phyloP scores from a whole-genome alignment of 257 asterid species.

The Sherardia arvensis region DNA sequence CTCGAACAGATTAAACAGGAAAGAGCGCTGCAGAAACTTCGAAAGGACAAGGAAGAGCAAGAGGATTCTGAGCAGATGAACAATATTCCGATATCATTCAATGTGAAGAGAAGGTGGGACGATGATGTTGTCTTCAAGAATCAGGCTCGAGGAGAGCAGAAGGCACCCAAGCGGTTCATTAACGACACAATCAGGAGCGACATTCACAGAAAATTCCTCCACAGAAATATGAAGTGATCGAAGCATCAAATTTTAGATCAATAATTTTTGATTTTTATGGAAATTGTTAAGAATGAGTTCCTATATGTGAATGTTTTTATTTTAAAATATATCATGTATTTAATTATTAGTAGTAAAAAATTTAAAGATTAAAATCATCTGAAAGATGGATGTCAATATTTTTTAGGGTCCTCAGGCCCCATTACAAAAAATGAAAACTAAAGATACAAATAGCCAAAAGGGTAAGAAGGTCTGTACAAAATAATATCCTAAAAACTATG shows the following conservation, averaged over 20 bases:
- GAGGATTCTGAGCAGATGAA: slow-evolving; percentile 82
- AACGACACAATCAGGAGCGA: slow-evolving; percentile 90
- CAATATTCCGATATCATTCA: slow-evolving; percentile 58
- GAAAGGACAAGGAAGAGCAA: slow-evolving; percentile 62
- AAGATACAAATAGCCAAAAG: too few species aligned
- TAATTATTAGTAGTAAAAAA: too few species aligned
- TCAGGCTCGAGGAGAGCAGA: slow-evolving; percentile 84
- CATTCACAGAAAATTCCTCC: slow-evolving; percentile 42
- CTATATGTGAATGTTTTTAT: too few species aligned
- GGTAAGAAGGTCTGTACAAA: too few species aligned
- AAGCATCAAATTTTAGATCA: not conserved
- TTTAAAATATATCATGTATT: too few species aligned
- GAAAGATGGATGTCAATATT: too few species aligned
- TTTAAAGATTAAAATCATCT: too few species aligned
- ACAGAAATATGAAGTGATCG: slow-evolving; percentile 16
- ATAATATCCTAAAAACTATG: too few species aligned
- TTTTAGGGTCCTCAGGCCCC: too few species aligned
- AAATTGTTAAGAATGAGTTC: too few species aligned
- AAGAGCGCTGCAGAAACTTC: slow-evolving; percentile 72
- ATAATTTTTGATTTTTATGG: too few species aligned
- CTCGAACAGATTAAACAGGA: slow-evolving; percentile 87
- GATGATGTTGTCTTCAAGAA: slow-evolving; percentile 98
- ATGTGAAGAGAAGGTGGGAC: slow-evolving; percentile 94
- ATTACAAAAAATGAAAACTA: too few species aligned
- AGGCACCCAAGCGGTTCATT: slow-evolving; percentile 67